These are phyloP conservation scores for Nicotiana undulata DNA, from an alignment of 257 asterid species.

Conservation along the genomic window DNA sequence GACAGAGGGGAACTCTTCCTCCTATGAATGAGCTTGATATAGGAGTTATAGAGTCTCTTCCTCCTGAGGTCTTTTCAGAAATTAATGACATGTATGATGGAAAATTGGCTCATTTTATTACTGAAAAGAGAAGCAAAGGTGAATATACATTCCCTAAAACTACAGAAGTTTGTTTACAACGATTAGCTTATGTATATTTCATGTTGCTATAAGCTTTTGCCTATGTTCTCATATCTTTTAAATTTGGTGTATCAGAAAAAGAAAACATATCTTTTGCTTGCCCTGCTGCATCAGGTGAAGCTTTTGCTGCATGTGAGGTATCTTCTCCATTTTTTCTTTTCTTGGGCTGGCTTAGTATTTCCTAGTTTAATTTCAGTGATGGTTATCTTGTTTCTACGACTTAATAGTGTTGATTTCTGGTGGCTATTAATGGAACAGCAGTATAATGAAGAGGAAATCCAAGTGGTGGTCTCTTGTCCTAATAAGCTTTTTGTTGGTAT, in stretches of 20 bases:
- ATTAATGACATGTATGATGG: conserved; percentile 82
- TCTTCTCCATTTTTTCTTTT: not conserved
- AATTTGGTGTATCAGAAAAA: not conserved
- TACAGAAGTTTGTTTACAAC: conserved; percentile 10
- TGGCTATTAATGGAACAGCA: conserved; percentile 2
- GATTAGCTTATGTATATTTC: not conserved
- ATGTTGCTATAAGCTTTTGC: not conserved
- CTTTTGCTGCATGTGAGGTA: conserved; percentile 7
- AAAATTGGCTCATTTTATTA: conserved; percentile 46
- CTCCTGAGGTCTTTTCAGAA: conserved; percentile 80
- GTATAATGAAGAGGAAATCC: conserved; percentile 9
- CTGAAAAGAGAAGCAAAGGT: conserved; percentile 39
- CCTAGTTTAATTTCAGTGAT: not conserved
- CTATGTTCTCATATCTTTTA: not conserved
- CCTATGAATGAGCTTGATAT: conserved; percentile 76
- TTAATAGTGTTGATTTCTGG: not conserved
- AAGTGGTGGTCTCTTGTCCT: conserved; percentile 3
- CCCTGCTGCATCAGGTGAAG: not conserved
- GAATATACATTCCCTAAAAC: conserved; percentile 12
- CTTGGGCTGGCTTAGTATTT: not conserved
- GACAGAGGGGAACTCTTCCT: conserved; percentile 50
- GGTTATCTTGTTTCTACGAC: not conserved
- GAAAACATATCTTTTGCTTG: conserved; percentile 3
- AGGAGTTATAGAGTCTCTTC: conserved; percentile 78
- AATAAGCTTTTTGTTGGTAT: conserved; percentile 20